Evolutionary conservation across 768 basidiomycete species (phyloP).

Genomic region (Dictyophora rubrovolvata): DNA sequence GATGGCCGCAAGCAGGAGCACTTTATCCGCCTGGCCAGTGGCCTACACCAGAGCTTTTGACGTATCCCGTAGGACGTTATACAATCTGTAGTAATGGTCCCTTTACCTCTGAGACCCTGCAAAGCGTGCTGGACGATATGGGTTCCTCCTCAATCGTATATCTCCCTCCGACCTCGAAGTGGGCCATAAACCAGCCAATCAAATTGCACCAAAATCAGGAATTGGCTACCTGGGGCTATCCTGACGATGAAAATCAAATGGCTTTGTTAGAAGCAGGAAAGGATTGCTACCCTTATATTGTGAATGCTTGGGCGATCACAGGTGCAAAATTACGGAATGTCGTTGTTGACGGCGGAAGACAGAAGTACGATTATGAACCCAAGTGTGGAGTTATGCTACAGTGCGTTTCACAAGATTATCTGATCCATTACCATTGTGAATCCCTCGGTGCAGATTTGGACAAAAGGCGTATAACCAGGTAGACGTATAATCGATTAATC

Average conservation of each 20-base stretch:
- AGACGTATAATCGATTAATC: not conserved
- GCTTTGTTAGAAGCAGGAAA: constrained; percentile 14
- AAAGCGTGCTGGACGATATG: constrained; percentile 14
- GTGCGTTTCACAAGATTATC: not conserved
- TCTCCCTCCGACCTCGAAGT: constrained; percentile 12
- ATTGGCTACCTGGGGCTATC: constrained; percentile 16
- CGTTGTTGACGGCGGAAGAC: constrained; percentile 15
- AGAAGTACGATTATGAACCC: constrained; percentile 13
- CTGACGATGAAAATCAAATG: constrained; percentile 13
- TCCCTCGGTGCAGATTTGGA: constrained; percentile 6
- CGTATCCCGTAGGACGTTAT: constrained; percentile 3
- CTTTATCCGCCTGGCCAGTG: constrained; percentile 9
- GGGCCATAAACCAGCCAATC: constrained; percentile 12
- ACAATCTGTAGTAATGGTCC: not conserved
- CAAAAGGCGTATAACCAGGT: constrained; percentile 13
- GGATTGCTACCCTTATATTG: constrained; percentile 11
- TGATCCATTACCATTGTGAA: not conserved
- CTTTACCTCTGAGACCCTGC: constrained; percentile 12
- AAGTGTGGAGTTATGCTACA: constrained; percentile 16
- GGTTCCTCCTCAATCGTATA: constrained; percentile 15
- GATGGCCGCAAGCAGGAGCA: constrained; percentile 3
- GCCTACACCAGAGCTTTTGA: constrained; percentile 12
- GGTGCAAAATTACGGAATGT: constrained; percentile 16
- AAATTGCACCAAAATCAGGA: constrained; percentile 14
- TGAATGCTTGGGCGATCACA: constrained; percentile 8